These are phyloP conservation scores for Flammula alnicola DNA, from an alignment of 1,284 basidiomycete genomes.

Conservation along the genomic window DNA sequence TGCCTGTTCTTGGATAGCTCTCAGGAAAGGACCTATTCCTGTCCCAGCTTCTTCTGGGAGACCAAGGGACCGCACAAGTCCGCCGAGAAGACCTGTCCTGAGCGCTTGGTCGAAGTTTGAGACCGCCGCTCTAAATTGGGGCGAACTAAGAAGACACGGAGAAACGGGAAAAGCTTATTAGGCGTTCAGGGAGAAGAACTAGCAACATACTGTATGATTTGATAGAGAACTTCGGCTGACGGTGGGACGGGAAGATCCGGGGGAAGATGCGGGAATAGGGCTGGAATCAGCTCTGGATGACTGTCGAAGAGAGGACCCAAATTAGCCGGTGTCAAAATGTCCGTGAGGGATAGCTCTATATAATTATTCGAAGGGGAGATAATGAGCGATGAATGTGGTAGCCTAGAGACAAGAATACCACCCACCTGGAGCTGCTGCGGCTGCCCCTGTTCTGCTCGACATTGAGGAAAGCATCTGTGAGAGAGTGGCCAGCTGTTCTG, in stretches of 20 bases:
- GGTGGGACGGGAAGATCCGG: conserved; percentile 70
- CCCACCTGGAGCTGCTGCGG: conserved; percentile 24
- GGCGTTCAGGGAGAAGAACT: conserved; percentile 31
- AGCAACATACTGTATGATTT: conserved; percentile 42
- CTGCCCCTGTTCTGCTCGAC: conserved; percentile 29
- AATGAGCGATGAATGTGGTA: neutral
- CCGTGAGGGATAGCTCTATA: conserved; percentile 66
- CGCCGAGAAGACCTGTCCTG: conserved; percentile 73
- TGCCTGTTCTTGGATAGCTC: conserved; percentile 78
- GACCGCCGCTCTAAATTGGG: conserved; percentile 52
- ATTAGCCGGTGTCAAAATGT: conserved; percentile 75
- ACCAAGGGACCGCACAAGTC: conserved; percentile 72
- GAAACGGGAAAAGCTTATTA: conserved; percentile 5
- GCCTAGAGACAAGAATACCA: conserved; percentile 9
- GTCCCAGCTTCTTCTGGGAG: conserved; percentile 79
- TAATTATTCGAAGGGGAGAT: neutral
- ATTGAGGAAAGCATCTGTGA: conserved; percentile 45
- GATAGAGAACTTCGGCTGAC: conserved; percentile 62
- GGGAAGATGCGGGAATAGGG: conserved; percentile 79
- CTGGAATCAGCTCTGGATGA: conserved; percentile 65
- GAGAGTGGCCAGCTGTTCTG: conserved; percentile 61
- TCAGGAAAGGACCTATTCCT: conserved; percentile 72
- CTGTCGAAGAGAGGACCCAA: conserved; percentile 69
- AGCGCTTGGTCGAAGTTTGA: conserved; percentile 77
- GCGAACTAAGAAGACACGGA: conserved; percentile 33